These are phyloP conservation scores for Serendipita indica DNA, from an alignment of 768 basidiomycete genomes.

Conservation along the genomic window DNA sequence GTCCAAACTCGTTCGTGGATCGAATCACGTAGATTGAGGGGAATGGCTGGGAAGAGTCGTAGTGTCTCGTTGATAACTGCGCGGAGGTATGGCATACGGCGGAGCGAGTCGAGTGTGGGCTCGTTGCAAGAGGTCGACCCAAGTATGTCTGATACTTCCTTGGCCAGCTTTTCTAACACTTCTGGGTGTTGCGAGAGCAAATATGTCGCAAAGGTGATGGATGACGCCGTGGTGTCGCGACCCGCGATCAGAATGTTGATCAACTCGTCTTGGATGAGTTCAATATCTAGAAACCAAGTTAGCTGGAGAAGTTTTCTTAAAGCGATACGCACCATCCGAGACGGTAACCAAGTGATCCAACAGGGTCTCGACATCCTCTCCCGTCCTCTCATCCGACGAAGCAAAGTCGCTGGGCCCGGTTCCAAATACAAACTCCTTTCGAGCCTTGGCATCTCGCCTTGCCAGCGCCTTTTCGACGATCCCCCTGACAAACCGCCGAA, in stretches of 20 bases:
- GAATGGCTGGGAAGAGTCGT: slow-evolving; percentile 37
- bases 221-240: slow-evolving; percentile 27
- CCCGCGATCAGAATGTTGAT: slow-evolving; percentile 45
- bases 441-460: slow-evolving; percentile 28
- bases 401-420: slow-evolving; percentile 12
- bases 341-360: slow-evolving; percentile 40
- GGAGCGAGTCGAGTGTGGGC: slow-evolving; percentile 41
- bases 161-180: slow-evolving; percentile 31
- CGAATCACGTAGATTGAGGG: slow-evolving; percentile 16
- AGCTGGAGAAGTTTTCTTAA: neutral
- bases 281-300: slow-evolving; percentile 22
- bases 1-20: slow-evolving; percentile 21
- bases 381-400: slow-evolving; percentile 16
- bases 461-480: slow-evolving; percentile 35
- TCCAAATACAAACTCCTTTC: slow-evolving; percentile 20
- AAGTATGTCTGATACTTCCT: slow-evolving; percentile 34
- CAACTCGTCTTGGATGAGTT: slow-evolving; percentile 35
- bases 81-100: slow-evolving; percentile 47
- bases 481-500: slow-evolving; percentile 38
- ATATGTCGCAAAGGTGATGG: slow-evolving; percentile 40
- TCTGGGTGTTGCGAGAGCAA: slow-evolving; percentile 39
- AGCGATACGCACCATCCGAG: slow-evolving; percentile 32
- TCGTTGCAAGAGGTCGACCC: slow-evolving; percentile 24
- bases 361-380: slow-evolving; percentile 26
- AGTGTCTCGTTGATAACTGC: slow-evolving; percentile 49